phyloP scores from a whole-genome alignment of 805 yeast species.

The Kregervanrija fluxuum region DNA sequence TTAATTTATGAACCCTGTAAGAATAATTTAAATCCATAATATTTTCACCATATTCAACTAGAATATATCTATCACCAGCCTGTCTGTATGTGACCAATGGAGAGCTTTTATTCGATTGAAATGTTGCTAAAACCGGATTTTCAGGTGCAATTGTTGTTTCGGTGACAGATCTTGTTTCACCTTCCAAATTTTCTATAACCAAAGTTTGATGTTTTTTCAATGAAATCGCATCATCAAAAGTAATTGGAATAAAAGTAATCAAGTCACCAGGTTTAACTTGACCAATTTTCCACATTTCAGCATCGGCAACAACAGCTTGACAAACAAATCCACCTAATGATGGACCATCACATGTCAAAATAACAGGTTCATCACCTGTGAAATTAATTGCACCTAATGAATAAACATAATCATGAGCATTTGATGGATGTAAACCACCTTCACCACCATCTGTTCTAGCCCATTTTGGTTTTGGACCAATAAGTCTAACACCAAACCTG shows the following conservation, averaged over 20 bases:
- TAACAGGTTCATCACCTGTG: conserved; percentile 98
- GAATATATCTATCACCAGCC: conserved; percentile 91
- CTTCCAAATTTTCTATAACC: conserved; percentile 39
- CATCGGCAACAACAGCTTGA: conserved; percentile 90
- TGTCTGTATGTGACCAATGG: conserved; percentile 85
- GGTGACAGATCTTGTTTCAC: conserved; percentile 28
- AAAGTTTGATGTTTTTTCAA: conserved; percentile 58
- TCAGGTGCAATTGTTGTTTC: conserved; percentile 40
- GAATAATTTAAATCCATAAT: conserved; percentile 76
- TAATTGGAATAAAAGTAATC: conserved; percentile 72
- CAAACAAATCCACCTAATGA: conserved; percentile 97
- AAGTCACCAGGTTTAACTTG: conserved; percentile 93
- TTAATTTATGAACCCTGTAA: conserved; percentile 79
- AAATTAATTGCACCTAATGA: conserved; percentile 95
- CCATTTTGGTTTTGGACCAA: conserved; percentile 97
- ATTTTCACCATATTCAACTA: conserved; percentile 91
- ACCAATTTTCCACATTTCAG: conserved; percentile 98
- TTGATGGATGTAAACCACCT: conserved; percentile 98
- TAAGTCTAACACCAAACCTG: conserved; percentile 89
- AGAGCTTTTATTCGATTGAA: conserved; percentile 38
- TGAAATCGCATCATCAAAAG: conserved; percentile 58
- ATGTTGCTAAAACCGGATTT: conserved; percentile 60
- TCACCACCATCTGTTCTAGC: conserved; percentile 96
- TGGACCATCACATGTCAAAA: conserved; percentile 95
- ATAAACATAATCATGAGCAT: conserved; percentile 95